A percentile compares a stretch with the other conserved stretches of the same genome.
phyloP scores from a whole-genome alignment of 2,329 filamentous ascomycete species.

The Dactylellina parvicollis region DNA sequence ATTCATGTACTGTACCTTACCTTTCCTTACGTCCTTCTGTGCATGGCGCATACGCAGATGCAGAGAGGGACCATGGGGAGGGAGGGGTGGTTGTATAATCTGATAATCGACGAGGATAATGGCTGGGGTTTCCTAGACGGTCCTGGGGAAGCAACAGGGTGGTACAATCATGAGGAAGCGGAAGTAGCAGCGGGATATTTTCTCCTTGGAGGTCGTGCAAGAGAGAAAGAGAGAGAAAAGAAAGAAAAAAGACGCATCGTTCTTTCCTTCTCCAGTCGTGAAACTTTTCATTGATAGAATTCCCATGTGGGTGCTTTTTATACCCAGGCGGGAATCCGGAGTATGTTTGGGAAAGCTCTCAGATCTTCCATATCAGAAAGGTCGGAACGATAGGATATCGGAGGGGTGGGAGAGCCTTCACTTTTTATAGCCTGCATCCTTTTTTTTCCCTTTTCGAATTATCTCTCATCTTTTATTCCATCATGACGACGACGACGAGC shows the following conservation, averaged over 20 bases:
- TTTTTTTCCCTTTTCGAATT: background rate
- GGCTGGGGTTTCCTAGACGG: slow-evolving; percentile 20
- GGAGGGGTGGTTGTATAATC: slow-evolving; percentile 19
- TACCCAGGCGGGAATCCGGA: slow-evolving; percentile 18
- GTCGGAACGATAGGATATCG: slow-evolving; percentile 26
- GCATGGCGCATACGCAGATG: slow-evolving; percentile 46
- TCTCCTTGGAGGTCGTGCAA: slow-evolving; percentile 36
- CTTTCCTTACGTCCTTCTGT: slow-evolving; percentile 33
- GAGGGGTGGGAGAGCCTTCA: slow-evolving; percentile 12
- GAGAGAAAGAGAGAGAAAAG: background rate
- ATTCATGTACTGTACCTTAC: slow-evolving; percentile 52
- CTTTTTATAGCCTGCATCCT: slow-evolving; percentile 28
- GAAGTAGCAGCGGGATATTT: slow-evolving; percentile 50
- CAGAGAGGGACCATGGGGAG: slow-evolving; percentile 26
- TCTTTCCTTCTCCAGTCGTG: slow-evolving; percentile 31
- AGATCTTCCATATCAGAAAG: slow-evolving; percentile 47
- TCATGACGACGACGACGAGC: slow-evolving; percentile 2
- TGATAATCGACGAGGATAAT: slow-evolving; percentile 40
- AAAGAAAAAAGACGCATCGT: slow-evolving; percentile 50
- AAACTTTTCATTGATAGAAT: background rate
- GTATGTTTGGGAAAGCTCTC: slow-evolving; percentile 1
- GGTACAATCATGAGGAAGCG: slow-evolving; percentile 50
- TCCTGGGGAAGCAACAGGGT: slow-evolving; percentile 35
- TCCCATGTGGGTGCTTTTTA: slow-evolving; percentile 47
- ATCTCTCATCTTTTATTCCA: background rate